Conservation (phyloP, 2,329 filamentous ascomycete genomes). For the Sporothrix schenckii region DNA sequence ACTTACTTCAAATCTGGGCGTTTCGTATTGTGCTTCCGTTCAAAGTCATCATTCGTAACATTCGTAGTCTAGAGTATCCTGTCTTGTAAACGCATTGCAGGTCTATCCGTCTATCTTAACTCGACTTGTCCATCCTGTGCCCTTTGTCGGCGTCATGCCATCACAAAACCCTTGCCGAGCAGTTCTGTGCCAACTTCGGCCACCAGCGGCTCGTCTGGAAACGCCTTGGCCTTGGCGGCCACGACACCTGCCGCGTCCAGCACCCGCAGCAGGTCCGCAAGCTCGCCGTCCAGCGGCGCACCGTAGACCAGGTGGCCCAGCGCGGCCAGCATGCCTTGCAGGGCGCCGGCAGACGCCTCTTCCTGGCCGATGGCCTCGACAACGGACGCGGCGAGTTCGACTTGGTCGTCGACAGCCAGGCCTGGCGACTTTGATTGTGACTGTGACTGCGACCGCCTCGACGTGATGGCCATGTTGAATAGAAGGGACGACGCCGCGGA, state of each 20-base stretch:
- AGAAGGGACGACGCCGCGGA: slow-evolving; percentile 81
- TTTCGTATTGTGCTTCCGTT: neutral
- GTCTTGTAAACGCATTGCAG: neutral
- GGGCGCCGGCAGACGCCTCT: slow-evolving; percentile 66
- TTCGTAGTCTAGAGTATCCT: slow-evolving; percentile 8
- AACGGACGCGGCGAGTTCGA: slow-evolving; percentile 79
- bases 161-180: slow-evolving; percentile 53
- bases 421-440: neutral
- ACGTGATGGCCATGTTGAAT: slow-evolving; percentile 76
- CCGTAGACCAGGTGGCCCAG: slow-evolving; percentile 77
- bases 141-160: neutral
- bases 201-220: slow-evolving; percentile 62
- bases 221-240: slow-evolving; percentile 57
- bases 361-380: slow-evolving; percentile 71
- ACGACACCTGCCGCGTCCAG: slow-evolving; percentile 74
- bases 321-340: slow-evolving; percentile 75
- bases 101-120: neutral
- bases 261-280: slow-evolving; percentile 76
- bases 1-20: too few species aligned
- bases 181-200: slow-evolving; percentile 57
- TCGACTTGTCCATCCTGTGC: neutral
- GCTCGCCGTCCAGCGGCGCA: slow-evolving; percentile 68
- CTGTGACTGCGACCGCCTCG: slow-evolving; percentile 50
- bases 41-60: slow-evolving; percentile 14
- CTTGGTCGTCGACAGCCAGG: slow-evolving; percentile 70